Evolutionary conservation across 148 eudicot species (phyloP), one percentile per base, ranked within the genome.

Genomic region (Polygonum aviculare): DNA sequence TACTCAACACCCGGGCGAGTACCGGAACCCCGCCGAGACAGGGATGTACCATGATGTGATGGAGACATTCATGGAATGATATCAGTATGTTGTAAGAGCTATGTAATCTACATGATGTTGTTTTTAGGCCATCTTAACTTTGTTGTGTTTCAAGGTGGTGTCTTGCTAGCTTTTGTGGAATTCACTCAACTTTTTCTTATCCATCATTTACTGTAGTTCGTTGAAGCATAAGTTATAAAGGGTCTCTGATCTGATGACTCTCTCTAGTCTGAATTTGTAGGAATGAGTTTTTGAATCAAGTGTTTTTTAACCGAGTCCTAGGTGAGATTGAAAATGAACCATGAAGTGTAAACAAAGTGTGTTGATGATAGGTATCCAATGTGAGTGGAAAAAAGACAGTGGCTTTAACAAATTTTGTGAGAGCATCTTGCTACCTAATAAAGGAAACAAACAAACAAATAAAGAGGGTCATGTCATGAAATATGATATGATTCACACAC

Each of bases 11-110:
- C 84, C 88, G 8, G 83, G 81, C 33, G 96, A 91, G 69, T 87
- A 85, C 45, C 86, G 91, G 57, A 85, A 84, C 63, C 51, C 85
- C 2, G 89, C 85, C 2, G 90, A 87, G 77, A 85, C 85, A 2
- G 94, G 91, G 41, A 91, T 90, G 94, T 91, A 91, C 86, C 69
- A 89, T 38, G 97, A 91, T 87, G 97, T 91, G 51, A 91, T 94
- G 98, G 98, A 91, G 85, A 87, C 90, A 44, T 94, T 80, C 91
- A 84, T 87, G 84, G 93, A 86, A 77, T 84, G 77, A 80, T 60
- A 15, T 22, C 31, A 16, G 19, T 18, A 51, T 14, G 31, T 16
- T 51, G 55, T 14, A 51, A 51, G 55, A 51, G n/a, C 55, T 51
- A 5, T 60, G 69, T 60, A 60, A 26, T 26, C 69, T 60, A 60